Evolutionary conservation across 192 early-diverging fungal genomes (phyloP).

Genomic region (Phycomyces blakesleeanus): DNA sequence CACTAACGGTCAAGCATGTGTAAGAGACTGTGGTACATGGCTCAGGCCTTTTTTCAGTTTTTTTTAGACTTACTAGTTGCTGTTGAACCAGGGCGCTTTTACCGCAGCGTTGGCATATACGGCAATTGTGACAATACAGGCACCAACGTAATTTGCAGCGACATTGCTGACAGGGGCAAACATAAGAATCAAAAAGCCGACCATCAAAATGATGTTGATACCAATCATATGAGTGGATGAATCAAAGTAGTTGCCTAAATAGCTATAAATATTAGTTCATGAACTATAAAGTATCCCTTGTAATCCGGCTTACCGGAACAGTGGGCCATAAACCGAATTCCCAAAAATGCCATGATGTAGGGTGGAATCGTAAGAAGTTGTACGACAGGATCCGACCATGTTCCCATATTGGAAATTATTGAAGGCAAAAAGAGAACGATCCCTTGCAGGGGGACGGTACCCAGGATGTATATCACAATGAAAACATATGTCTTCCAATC

Average conservation of each 20-base stretch:
- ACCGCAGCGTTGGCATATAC: constrained; percentile 9
- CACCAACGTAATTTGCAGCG: constrained; percentile 1
- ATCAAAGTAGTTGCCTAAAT: constrained; percentile 9
- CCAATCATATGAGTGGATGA: constrained; percentile 4
- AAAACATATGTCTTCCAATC: constrained; percentile 19
- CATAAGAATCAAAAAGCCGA: constrained; percentile 8
- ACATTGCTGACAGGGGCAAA: background rate
- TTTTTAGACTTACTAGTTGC: constrained; percentile 9
- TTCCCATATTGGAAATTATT: constrained; percentile 1
- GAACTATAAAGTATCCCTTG: background rate
- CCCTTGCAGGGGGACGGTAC: constrained; percentile 12
- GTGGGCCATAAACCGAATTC: background rate
- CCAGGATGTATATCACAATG: constrained; percentile 9
- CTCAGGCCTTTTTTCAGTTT: background rate
- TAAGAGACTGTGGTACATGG: background rate
- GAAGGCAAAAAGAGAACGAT: background rate
- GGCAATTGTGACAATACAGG: constrained; percentile 2
- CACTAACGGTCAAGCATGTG: background rate
- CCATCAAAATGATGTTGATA: constrained; percentile 9
- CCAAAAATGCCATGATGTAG: constrained; percentile 19
- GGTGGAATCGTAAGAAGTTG: constrained; percentile 40
- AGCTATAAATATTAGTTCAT: background rate
- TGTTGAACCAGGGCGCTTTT: constrained; percentile 15
- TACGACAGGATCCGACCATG: background rate
- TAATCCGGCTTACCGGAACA: constrained; percentile 7